Evolutionary conservation across 164 flowering plant genomes (phyloP).

Genomic region (Kingdonia uniflora): DNA sequence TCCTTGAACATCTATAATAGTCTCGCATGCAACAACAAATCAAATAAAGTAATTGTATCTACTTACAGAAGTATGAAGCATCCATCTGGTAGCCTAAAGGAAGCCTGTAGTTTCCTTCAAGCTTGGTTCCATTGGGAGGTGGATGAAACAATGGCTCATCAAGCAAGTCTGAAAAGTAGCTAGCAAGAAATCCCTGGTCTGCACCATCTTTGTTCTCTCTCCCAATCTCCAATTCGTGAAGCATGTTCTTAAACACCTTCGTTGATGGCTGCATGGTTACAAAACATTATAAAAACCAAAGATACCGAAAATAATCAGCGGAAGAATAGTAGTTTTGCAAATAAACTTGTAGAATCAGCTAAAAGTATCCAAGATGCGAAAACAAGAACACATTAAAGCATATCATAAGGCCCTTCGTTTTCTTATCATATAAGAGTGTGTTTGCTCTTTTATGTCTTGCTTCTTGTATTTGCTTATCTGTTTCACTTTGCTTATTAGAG

Average conservation of each 20-base stretch:
- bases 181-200: slow-evolving; percentile 78
- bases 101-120: slow-evolving; percentile 69
- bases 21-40: neutral
- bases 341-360: too few species aligned
- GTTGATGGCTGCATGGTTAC: slow-evolving; percentile 63
- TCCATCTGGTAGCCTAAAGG: slow-evolving; percentile 99
- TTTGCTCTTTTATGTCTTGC: too few species aligned
- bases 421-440: too few species aligned
- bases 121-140: slow-evolving; percentile 55
- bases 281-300: neutral
- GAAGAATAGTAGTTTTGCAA: too few species aligned
- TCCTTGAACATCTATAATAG: neutral
- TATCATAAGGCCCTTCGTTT: too few species aligned
- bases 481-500: too few species aligned
- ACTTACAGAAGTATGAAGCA: slow-evolving; percentile 46
- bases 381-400: too few species aligned
- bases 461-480: too few species aligned
- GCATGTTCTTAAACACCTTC: slow-evolving; percentile 69
- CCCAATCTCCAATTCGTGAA: slow-evolving; percentile 45
- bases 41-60: neutral
- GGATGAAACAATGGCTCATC: slow-evolving; percentile 84
- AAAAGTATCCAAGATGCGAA: too few species aligned
- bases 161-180: slow-evolving; percentile 80
- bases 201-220: slow-evolving; percentile 78
- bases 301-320: too few species aligned